phyloP scores from a whole-genome alignment of 169 alveolate genomes.

The Plasmodium reichenowi region DNA sequence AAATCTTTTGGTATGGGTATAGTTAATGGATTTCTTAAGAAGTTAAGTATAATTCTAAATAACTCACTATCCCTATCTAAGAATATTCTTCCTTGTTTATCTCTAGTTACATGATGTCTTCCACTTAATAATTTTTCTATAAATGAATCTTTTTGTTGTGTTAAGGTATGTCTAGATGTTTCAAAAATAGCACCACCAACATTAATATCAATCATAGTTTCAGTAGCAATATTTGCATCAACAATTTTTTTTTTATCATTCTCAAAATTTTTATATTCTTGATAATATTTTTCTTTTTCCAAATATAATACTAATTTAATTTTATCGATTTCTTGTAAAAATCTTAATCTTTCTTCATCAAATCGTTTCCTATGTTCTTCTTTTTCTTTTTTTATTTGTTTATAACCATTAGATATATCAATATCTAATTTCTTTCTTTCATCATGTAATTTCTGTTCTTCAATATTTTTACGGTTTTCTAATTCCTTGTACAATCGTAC shows the following conservation, averaged over 20 bases:
- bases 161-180: conserved; percentile 89
- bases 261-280: conserved; percentile 84
- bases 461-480: conserved; percentile 51
- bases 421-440: conserved; percentile 88
- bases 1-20: conserved; percentile 87
- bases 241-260: conserved; percentile 85
- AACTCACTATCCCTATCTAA: conserved; percentile 90
- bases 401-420: conserved; percentile 85
- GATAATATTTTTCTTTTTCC: conserved; percentile 82
- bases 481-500: conserved; percentile 73
- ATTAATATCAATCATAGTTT: conserved; percentile 89
- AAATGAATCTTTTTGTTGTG: conserved; percentile 86
- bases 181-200: conserved; percentile 92
- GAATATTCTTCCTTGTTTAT: conserved; percentile 89
- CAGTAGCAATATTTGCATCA: conserved; percentile 88
- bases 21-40: conserved; percentile 86
- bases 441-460: conserved; percentile 78
- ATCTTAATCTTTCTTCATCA: conserved; percentile 85
- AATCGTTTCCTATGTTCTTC: conserved; percentile 88
- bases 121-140: conserved; percentile 88
- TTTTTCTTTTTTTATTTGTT: conserved; percentile 89
- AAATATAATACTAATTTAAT: conserved; percentile 82
- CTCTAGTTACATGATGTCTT: conserved; percentile 87
- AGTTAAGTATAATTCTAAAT: conserved; percentile 88
- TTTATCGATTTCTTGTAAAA: conserved; percentile 88